A percentile compares a stretch with the other conserved stretches of the same genome.
These are phyloP conservation scores for Boletus rufocinnamomeus DNA, from an alignment of 768 basidiomycete genomes.

Conservation along the genomic window DNA sequence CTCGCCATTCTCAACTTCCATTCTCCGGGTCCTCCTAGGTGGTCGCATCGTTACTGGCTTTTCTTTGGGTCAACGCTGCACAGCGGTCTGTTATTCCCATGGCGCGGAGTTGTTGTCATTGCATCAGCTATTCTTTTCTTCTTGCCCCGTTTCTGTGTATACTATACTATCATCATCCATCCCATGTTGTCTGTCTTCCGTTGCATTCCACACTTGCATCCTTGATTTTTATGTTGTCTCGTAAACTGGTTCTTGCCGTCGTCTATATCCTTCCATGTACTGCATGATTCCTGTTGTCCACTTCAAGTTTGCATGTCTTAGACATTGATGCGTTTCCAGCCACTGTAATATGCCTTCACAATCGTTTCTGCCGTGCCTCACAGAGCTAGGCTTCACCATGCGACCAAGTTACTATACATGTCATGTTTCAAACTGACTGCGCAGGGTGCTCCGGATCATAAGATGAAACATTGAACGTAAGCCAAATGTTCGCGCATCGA, in stretches of 20 bases:
- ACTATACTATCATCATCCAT: neutral
- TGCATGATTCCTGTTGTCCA: neutral
- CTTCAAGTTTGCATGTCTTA: neutral
- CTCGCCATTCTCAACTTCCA: neutral
- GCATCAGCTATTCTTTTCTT: neutral
- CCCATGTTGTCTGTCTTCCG: neutral
- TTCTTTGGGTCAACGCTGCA: neutral
- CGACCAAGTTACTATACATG: neutral
- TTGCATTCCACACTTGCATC: neutral
- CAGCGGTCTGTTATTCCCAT: neutral
- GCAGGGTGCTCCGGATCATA: neutral
- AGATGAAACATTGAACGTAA: neutral
- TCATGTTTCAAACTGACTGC: neutral
- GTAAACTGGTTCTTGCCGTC: neutral
- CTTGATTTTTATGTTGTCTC: neutral
- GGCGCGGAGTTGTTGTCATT: neutral
- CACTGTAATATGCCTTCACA: neutral
- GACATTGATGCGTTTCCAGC: neutral
- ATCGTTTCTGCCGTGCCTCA: no score
- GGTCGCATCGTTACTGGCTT: slow-evolving; percentile 9
- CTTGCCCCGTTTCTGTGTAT: neutral
- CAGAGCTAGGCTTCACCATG: neutral
- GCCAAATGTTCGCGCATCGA: neutral
- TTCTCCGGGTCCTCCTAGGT: neutral
- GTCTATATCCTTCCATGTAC: neutral